A percentile compares a stretch with the other conserved stretches of the same genome.
phyloP scores from a whole-genome alignment of 148 eudicot genomes.

The Silene latifolia region DNA sequence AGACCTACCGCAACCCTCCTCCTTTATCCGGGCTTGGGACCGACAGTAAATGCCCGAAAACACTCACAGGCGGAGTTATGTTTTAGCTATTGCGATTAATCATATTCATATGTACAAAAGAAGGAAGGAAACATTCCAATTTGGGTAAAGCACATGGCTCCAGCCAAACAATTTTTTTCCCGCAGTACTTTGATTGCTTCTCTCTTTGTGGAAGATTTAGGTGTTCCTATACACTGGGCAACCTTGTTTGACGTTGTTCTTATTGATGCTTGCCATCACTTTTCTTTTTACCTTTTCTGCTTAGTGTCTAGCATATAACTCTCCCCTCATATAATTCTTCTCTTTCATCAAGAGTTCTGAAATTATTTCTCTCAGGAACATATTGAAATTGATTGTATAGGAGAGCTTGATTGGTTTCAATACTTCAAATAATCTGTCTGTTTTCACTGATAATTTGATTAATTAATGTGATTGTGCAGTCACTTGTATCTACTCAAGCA shows the following conservation, averaged over 20 bases:
- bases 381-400: not conserved
- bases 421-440: not conserved
- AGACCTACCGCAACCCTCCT: no score
- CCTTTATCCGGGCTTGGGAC: no score
- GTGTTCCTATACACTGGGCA: no score
- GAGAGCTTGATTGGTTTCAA: not conserved
- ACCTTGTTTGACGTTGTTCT: not conserved
- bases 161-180: no score
- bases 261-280: not conserved
- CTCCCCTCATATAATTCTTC: not conserved
- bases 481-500: constrained; percentile 76
- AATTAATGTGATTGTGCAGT: constrained; percentile 43
- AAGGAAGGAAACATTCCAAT: no score
- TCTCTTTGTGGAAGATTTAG: no score
- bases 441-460: not conserved
- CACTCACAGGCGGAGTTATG: no score
- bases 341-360: not conserved
- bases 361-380: not conserved
- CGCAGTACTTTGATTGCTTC: no score
- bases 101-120: no score
- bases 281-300: not conserved
- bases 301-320: not conserved
- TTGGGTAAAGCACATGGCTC: no score
- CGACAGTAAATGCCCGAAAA: no score
- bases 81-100: no score